Evolutionary conservation across 768 basidiomycete species (phyloP).

Genomic region (Suillus lakei): DNA sequence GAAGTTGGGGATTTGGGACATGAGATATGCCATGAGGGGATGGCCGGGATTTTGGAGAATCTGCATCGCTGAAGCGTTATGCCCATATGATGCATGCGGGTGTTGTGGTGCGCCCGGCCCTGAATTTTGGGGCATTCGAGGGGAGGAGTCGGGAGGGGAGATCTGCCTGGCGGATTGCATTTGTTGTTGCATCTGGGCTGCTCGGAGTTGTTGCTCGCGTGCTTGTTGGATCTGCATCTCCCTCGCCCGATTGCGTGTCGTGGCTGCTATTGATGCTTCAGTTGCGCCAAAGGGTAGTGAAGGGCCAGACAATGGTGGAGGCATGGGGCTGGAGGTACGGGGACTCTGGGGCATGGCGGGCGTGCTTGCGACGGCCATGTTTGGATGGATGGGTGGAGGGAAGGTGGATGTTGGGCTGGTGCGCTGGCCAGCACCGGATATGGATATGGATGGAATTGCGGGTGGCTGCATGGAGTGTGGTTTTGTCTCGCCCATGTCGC

Average conservation of each 20-base stretch:
- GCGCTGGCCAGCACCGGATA: slow-evolving; percentile 18
- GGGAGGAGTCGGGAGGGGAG: slow-evolving; percentile 42
- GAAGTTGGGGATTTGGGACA: slow-evolving; percentile 57
- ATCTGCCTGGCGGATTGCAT: slow-evolving; percentile 42
- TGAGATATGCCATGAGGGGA: slow-evolving; percentile 62
- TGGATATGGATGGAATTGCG: slow-evolving; percentile 35
- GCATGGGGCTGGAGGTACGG: slow-evolving; percentile 39
- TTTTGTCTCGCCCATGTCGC: slow-evolving; percentile 71
- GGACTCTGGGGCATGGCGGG: slow-evolving; percentile 33
- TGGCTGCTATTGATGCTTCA: slow-evolving; percentile 41
- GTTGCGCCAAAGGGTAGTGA: slow-evolving; percentile 35
- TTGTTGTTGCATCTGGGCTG: slow-evolving; percentile 39
- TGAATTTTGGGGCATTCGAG: slow-evolving; percentile 24
- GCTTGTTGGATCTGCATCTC: slow-evolving; percentile 42
- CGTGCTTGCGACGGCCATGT: slow-evolving; percentile 18
- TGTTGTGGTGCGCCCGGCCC: slow-evolving; percentile 23
- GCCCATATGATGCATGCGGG: slow-evolving; percentile 25
- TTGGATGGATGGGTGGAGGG: slow-evolving; percentile 23
- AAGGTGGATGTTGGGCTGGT: slow-evolving; percentile 27
- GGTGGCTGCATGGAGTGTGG: slow-evolving; percentile 49
- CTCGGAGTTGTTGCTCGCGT: slow-evolving; percentile 38
- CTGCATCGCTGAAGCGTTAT: slow-evolving; percentile 43
- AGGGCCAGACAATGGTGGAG: slow-evolving; percentile 31
- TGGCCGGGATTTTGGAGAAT: slow-evolving; percentile 61
- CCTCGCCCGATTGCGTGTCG: slow-evolving; percentile 36